phyloP scores from a whole-genome alignment of 768 basidiomycete species.

The Guyanaporus albipodus region DNA sequence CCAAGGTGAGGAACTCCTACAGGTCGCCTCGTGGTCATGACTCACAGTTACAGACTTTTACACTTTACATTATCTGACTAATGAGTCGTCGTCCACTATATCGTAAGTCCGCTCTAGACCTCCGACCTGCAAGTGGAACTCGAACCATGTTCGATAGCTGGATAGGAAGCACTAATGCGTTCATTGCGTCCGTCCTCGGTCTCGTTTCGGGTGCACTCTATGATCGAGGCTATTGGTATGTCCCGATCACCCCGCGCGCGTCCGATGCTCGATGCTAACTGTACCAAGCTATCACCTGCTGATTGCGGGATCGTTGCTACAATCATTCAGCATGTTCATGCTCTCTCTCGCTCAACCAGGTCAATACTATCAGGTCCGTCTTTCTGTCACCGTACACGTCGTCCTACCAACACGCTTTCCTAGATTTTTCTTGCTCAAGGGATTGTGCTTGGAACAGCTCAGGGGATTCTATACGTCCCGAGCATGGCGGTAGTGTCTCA shows the following conservation, averaged over 20 bases:
- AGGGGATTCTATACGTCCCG: conserved; percentile 47
- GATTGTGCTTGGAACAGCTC: conserved; percentile 41
- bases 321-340: conserved; percentile 40
- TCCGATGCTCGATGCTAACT: background rate
- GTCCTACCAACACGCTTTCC: background rate
- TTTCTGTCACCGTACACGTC: background rate
- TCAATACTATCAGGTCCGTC: conserved; percentile 41
- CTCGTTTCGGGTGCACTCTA: conserved; percentile 43
- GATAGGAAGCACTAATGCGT: conserved; percentile 47
- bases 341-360: conserved; percentile 41
- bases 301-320: conserved; percentile 42
- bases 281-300: conserved; percentile 39
- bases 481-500: conserved; percentile 41
- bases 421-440: conserved; percentile 51
- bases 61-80: conserved; percentile 32
- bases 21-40: background rate
- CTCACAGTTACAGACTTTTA: conserved; percentile 34
- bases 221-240: conserved; percentile 51
- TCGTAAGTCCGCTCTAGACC: conserved; percentile 26
- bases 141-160: conserved; percentile 23
- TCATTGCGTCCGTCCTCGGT: conserved; percentile 36
- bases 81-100: conserved; percentile 33
- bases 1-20: conserved; percentile 27
- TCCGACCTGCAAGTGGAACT: background rate
- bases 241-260: background rate